A percentile compares a stretch with the other conserved stretches of the same genome.
These are phyloP conservation scores for Pontederia paniculata DNA, from an alignment of 176 grass and related monocot species.

Conservation along the genomic window DNA sequence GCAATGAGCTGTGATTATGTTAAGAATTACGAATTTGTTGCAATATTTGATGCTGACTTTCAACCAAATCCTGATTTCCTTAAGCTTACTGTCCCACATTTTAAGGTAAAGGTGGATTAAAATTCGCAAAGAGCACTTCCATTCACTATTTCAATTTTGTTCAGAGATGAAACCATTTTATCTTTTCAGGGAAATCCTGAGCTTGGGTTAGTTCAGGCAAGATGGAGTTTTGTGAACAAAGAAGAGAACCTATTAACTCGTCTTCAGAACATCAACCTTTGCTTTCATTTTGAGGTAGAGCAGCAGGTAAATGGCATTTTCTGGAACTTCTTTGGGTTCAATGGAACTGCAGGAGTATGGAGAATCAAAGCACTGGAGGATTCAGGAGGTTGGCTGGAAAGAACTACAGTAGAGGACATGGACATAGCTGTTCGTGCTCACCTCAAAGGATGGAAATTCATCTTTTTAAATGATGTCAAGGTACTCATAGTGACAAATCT, in stretches of 20 bases:
- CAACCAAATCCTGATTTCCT: conserved; percentile 93
- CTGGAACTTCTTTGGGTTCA: conserved; percentile 97
- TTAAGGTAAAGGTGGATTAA: conserved; percentile 46
- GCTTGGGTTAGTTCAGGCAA: conserved; percentile 75
- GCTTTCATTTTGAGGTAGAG: conserved; percentile 99
- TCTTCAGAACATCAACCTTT: conserved; percentile 95
- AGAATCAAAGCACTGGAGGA: conserved; percentile 88
- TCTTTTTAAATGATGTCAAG: conserved; percentile 95
- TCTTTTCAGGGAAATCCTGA: conserved; percentile 55
- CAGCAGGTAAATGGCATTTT: conserved; percentile 95
- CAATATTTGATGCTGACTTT: conserved; percentile 98
- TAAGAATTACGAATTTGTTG: conserved; percentile 75
- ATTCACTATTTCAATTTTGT: background rate
- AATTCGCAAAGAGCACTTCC: background rate
- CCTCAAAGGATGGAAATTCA: conserved; percentile 90
- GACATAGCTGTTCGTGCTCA: conserved; percentile 95
- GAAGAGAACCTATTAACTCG: conserved; percentile 91
- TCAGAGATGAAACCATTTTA: background rate
- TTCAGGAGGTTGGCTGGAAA: conserved; percentile 93
- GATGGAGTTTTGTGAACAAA: conserved; percentile 96
- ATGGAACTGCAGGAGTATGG: conserved; percentile 95
- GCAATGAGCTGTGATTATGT: conserved; percentile 94
- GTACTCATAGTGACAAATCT: conserved; percentile 9
- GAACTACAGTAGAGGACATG: conserved; percentile 99
- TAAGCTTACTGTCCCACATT: conserved; percentile 87